Conservation (phyloP, 2,329 filamentous ascomycete genomes). For the Lachnellula occidentalis region DNA sequence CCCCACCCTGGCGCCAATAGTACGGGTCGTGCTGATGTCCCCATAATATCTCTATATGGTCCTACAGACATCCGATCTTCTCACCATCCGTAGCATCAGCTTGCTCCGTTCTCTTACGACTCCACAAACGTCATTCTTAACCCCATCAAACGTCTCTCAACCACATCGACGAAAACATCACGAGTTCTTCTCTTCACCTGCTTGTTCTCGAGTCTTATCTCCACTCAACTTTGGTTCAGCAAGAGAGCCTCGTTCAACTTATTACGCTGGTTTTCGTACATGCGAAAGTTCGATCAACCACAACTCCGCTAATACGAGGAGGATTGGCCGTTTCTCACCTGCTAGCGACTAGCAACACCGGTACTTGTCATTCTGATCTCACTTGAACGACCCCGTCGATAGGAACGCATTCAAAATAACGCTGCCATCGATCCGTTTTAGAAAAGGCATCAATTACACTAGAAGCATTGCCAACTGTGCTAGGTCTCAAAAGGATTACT, state of each 20-base stretch:
- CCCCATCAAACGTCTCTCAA: neutral
- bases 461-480: too few species aligned
- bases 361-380: neutral
- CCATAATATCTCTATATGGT: slow-evolving; percentile 10
- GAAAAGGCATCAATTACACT: too few species aligned
- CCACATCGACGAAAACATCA: neutral
- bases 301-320: too few species aligned
- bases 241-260: neutral
- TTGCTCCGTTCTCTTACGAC: neutral
- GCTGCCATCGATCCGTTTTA: neutral
- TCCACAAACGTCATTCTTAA: neutral
- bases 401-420: neutral
- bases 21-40: neutral
- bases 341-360: neutral
- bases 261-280: neutral
- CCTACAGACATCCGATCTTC: slow-evolving; percentile 8
- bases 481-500: too few species aligned
- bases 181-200: neutral
- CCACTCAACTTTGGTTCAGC: neutral
- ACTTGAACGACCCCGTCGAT: neutral
- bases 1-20: neutral
- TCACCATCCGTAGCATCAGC: neutral
- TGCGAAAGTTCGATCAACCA: too few species aligned
- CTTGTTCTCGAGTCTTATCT: neutral
- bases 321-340: too few species aligned